Conservation (phyloP, 202 grass and related monocot genomes). For the Saccharum hybrid region DNA sequence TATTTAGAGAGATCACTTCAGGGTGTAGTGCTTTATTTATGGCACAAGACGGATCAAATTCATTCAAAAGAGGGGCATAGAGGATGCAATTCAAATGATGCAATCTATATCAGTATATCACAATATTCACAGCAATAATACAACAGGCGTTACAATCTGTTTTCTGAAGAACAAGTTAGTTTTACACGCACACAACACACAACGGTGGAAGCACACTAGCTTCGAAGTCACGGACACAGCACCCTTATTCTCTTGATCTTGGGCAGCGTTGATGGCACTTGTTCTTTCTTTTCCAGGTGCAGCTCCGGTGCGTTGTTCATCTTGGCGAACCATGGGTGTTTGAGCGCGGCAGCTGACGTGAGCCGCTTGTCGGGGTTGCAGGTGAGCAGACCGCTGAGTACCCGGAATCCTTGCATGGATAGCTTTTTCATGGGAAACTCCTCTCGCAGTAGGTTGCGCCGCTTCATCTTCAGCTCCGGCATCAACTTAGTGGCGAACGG, state of each 20-base stretch:
- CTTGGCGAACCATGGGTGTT: conserved; percentile 15
- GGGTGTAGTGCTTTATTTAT: background rate
- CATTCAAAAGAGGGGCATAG: background rate
- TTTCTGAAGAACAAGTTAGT: background rate
- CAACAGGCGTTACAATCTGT: background rate
- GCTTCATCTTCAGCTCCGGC: background rate
- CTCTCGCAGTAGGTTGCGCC: background rate
- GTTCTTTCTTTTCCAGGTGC: background rate
- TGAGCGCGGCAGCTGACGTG: background rate
- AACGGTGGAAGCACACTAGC: background rate
- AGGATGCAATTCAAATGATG: background rate
- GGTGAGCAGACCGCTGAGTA: conserved; percentile 1
- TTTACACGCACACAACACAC: background rate
- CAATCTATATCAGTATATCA: background rate
- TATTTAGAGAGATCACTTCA: background rate
- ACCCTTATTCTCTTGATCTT: background rate
- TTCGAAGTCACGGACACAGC: background rate
- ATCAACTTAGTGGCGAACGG: background rate
- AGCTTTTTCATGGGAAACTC: background rate
- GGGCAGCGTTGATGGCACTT: background rate
- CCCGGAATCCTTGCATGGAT: background rate
- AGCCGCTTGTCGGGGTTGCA: conserved; percentile 17
- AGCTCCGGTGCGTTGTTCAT: background rate
- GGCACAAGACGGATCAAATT: background rate
- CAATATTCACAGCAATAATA: background rate